Evolutionary conservation across 2,329 filamentous ascomycete genomes (phyloP), one percentile per base, ranked within the genome.

Genomic region (Neonectria faginata): DNA sequence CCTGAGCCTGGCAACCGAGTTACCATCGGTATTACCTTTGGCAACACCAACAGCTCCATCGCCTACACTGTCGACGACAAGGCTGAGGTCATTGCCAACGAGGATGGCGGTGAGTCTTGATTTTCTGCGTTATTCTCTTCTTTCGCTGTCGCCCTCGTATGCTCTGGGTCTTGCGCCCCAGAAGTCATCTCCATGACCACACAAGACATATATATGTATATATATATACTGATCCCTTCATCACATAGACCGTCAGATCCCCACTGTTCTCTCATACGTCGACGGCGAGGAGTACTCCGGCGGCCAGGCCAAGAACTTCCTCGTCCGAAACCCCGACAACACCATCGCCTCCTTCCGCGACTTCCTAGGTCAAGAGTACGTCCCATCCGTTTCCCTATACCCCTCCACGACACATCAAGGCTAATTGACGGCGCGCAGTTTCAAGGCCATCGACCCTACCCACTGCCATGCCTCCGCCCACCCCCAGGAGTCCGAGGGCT

Each of bases 31-130:
- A 94, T 99, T 78, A 92, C 94, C 72, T 97, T 98, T 85, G 96
- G 96, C 83, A 99, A 98, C 85, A 94, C 94, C 67, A 97, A 97
- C 89, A 97, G 93, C 84, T 97, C 94, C 66, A 97, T 99, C 82
- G 95, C 95, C 74, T 94, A 90, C 79, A 97, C 94, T 51, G 88
- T 91, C 67, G 95, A 98, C 77, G 95, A 97, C 81, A 97, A 97
- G 85, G 91, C 94, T 70, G 93, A 97, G 80, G 95, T 99, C 69
- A 98, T 99, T 83, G 96, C 96, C 77, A 98, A 99, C 83, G 96
- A 98, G 84, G 96, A 98, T 78, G 96, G 96, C 86, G 93, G 93
- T 94, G 79, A 77, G 89, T 82, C 50, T 39, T 14, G 8, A 20
- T 53, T 50, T 52, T 16, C 25, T 36, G 22, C 7, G 18, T 47